phyloP scores from a whole-genome alignment of 306 rosid species.

The Cicer yamashitae region DNA sequence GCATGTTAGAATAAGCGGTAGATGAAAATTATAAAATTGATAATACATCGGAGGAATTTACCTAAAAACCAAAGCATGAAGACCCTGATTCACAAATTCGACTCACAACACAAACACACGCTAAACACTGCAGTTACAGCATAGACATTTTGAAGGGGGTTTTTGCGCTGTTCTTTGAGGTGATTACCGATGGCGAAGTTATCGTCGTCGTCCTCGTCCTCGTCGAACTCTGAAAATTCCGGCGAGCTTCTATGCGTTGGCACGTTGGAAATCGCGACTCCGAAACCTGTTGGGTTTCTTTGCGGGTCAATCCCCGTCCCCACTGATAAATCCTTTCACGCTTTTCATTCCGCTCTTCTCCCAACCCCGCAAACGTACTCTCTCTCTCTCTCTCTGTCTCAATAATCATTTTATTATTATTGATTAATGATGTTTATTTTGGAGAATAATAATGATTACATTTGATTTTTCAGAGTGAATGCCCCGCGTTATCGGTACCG shows the following conservation, averaged over 20 bases:
- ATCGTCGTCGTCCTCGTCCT: conserved; percentile 41
- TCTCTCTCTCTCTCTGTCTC: conserved; percentile 22
- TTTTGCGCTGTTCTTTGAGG: not conserved
- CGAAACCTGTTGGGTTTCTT: conserved; percentile 86
- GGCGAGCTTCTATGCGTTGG: conserved; percentile 86
- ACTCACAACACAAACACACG: not conserved
- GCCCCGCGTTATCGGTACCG: conserved; percentile 93
- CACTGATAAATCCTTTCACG: conserved; percentile 83
- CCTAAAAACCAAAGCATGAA: too few species aligned
- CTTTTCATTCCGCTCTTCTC: conserved; percentile 75
- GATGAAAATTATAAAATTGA: too few species aligned
- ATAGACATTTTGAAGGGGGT: not conserved
- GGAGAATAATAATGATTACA: not conserved
- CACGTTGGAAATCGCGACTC: conserved; percentile 75
- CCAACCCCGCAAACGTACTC: conserved; percentile 70
- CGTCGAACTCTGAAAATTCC: conserved; percentile 60
- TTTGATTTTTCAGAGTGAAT: conserved; percentile 55
- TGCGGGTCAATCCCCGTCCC: conserved; percentile 97
- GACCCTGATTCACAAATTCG: too few species aligned
- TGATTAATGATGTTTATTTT: not conserved
- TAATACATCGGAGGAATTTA: too few species aligned
- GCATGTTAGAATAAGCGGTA: too few species aligned
- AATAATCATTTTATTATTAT: not conserved
- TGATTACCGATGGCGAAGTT: conserved; percentile 57
- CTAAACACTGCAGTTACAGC: not conserved